Conservation (phyloP, 1,284 basidiomycete species). For the Vanrija humicola region DNA sequence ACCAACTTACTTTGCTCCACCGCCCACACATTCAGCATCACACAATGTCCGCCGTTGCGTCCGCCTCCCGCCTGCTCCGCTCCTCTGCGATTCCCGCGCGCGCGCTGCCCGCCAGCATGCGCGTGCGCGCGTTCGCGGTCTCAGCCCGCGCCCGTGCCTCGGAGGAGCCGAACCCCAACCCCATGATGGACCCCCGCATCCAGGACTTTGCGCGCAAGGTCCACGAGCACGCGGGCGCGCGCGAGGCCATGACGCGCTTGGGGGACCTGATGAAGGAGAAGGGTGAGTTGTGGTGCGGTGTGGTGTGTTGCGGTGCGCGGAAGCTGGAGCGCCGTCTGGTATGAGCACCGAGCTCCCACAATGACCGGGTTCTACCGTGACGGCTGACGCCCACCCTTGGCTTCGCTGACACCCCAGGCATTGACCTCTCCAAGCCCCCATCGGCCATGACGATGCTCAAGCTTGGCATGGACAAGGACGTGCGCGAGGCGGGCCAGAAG, state of each 20-base stretch:
- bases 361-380: too few relatives aligned
- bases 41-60: slow-evolving; percentile 5
- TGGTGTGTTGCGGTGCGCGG: too few relatives aligned
- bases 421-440: slow-evolving; percentile 32
- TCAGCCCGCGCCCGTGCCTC: slow-evolving; percentile 17
- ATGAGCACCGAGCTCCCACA: background rate
- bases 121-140: slow-evolving; percentile 14
- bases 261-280: slow-evolving; percentile 37
- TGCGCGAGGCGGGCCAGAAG: slow-evolving; percentile 33
- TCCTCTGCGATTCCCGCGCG: background rate
- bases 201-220: slow-evolving; percentile 35
- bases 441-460: slow-evolving; percentile 36
- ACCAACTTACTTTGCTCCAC: too few relatives aligned
- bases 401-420: slow-evolving; percentile 18
- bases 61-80: background rate
- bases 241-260: slow-evolving; percentile 30
- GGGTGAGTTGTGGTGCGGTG: slow-evolving; percentile 21
- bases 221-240: slow-evolving; percentile 31
- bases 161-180: slow-evolving; percentile 20
- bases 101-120: background rate
- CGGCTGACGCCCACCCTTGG: background rate
- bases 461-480: slow-evolving; percentile 38
- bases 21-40: too few relatives aligned
- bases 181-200: slow-evolving; percentile 31
- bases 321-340: background rate